These are phyloP conservation scores for Vitis hybrid DNA, from an alignment of 177 flowering plant genomes.

Conservation along the genomic window DNA sequence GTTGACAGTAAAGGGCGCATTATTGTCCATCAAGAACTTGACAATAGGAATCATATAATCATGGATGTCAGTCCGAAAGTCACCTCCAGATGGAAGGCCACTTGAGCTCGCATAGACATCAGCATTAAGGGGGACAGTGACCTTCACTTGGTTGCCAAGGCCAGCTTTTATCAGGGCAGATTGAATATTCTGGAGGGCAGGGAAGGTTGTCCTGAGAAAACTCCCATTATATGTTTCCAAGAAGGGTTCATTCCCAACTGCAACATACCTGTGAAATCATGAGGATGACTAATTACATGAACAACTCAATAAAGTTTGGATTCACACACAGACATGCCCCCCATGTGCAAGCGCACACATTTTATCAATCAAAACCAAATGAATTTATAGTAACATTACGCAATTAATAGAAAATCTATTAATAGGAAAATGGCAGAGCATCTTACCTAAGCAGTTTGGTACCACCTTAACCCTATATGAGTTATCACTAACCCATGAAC, in stretches of 20 bases:
- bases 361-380: too few species aligned
- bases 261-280: conserved; percentile 65
- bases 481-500: neutral
- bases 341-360: too few species aligned
- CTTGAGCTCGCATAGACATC: conserved; percentile 64
- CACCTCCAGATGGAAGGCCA: conserved; percentile 64
- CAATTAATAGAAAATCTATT: too few species aligned
- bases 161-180: conserved; percentile 81
- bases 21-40: conserved; percentile 66
- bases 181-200: conserved; percentile 80
- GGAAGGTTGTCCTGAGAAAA: conserved; percentile 59
- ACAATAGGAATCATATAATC: conserved; percentile 63
- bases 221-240: conserved; percentile 72
- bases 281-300: neutral
- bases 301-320: too few species aligned
- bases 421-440: too few species aligned
- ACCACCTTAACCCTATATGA: neutral
- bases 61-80: conserved; percentile 73
- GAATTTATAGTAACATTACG: too few species aligned
- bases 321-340: too few species aligned
- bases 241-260: conserved; percentile 93
- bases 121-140: conserved; percentile 75
- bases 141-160: conserved; percentile 58
- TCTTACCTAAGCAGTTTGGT: too few species aligned
- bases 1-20: conserved; percentile 76